Evolutionary conservation across 495 filamentous ascomycete genomes (phyloP), one percentile per base, ranked within the genome.

Genomic region (Hypoxylon trugodes): DNA sequence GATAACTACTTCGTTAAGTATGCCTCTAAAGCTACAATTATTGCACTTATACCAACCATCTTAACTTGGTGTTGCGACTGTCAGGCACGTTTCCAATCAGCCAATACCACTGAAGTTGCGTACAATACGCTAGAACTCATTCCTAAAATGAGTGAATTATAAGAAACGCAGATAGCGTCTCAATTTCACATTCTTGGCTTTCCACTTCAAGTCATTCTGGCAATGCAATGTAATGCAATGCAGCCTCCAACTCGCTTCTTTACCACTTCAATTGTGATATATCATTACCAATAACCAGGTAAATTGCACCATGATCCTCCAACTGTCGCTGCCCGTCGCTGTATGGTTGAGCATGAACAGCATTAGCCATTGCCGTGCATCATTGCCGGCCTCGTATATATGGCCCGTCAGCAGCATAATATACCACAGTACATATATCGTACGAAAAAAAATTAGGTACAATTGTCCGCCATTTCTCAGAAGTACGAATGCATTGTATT

Each of bases 251-350:
- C 41, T 48, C 35, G 9, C 42, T 15, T 30, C 41, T 32, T 32
- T 28, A 41, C 59, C 9, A 42, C 54, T n/a, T 58, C 15, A 26
- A 61, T 37, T 58, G 18, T 51, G 46, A 66, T 48, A 59, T 55
- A 59, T 66, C 55, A 55, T 66, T 61, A 38, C 63, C 63, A 54
- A 55, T 24, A 55, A 65, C 62, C 62, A 59, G 62, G 62, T 65
- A 51, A 33, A 54, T 47, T 48, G 38, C 40, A 22, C 30, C 26
- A 18, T 18, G 32, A 36, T 33, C 18, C 53, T 38, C 38, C 16
- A 32, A 42, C 36, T 41, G 30, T 24, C 49, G 9, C 16, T 28
- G 7, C 16, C 41, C n/a, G 26, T 54, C 49, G n/a, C 35, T 42
- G 35, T 42, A 37, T 36, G 46, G 24, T 45, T 32, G 45, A 45